A percentile compares a stretch with the other conserved stretches of the same genome.
These are phyloP conservation scores for Corymbia maculata DNA, from an alignment of 345 rosid genomes.

Conservation along the genomic window DNA sequence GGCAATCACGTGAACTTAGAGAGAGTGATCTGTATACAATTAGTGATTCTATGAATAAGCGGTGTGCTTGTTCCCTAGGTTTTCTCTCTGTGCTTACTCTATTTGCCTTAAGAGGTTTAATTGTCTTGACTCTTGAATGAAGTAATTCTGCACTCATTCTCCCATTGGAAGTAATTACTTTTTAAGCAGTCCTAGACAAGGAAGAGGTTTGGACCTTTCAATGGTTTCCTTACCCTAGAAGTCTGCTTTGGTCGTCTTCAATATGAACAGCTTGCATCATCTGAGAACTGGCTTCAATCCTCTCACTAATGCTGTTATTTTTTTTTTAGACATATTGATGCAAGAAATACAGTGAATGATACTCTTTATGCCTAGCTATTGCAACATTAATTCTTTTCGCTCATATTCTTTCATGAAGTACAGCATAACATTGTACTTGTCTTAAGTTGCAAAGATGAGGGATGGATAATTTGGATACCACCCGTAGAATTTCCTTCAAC, in stretches of 20 bases:
- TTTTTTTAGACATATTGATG: neutral
- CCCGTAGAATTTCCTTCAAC: neutral
- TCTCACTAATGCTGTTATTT: neutral
- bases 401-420: neutral
- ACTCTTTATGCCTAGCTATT: neutral
- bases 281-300: neutral
- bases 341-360: neutral
- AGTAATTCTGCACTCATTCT: neutral
- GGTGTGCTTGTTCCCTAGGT: neutral
- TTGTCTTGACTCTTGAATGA: neutral
- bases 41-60: neutral
- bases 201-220: neutral
- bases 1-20: neutral
- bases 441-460: neutral
- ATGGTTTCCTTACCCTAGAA: neutral
- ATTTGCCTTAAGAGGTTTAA: neutral
- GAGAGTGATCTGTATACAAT: neutral
- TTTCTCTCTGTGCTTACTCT: neutral
- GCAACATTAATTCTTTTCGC: neutral
- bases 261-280: neutral
- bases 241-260: neutral
- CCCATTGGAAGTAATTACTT: neutral
- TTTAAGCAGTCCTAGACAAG: neutral
- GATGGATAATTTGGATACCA: neutral
- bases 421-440: neutral